Base-by-base conservation (phyloP, 1,284 basidiomycete genomes). In the Ganoderma meredithae region DNA sequence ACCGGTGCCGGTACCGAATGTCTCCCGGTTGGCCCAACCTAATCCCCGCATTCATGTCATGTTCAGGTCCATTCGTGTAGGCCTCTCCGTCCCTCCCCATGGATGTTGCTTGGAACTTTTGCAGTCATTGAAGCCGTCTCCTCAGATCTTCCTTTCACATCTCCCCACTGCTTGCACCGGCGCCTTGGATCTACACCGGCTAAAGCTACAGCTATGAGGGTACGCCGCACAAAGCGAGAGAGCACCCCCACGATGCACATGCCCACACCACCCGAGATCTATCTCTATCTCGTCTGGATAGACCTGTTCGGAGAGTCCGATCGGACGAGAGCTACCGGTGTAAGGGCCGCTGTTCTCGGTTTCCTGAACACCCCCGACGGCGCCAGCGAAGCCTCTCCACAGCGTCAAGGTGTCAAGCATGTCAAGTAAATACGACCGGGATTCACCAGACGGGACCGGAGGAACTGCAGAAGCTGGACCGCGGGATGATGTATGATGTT, bases 311-410 rank as follows among this genome's bases (percentile, higher is more conserved):
- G 44, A n/a, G 66, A 61, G 52, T 69, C 70, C 70, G 68, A 71
- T 69, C 70, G 70, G 70, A 71, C 15, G 63, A 56, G 56, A 59
- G 44, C n/a, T 55, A 64, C 70, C 67, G 64, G 65, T 22, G 27
- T 41, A 22, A 22, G 19, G 8, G 40, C 67, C 59, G 62, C 53
- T 33, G 65, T 27, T 40, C 22, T n/a, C 58, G 9, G 12, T 25
- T 15, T 40, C 17, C 58, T 58, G 31, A 12, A 58, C 36, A 22
- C 61, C 60, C 9, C 19, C 58, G n/a, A 41, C 15, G 27, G 36
- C 65, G 66, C 64, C 64, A 43, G 41, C 56, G 56, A 63, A 63
- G 62, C 27, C 12, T 41, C 25, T 61, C 49, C 27, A 19, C 12
- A 47, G 56, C 41, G 43, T n/a, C 63, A 47, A 44, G 25, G 27